phyloP scores from a whole-genome alignment of 2,329 filamentous ascomycete genomes.

The Sclerotinia sclerotiorum region DNA sequence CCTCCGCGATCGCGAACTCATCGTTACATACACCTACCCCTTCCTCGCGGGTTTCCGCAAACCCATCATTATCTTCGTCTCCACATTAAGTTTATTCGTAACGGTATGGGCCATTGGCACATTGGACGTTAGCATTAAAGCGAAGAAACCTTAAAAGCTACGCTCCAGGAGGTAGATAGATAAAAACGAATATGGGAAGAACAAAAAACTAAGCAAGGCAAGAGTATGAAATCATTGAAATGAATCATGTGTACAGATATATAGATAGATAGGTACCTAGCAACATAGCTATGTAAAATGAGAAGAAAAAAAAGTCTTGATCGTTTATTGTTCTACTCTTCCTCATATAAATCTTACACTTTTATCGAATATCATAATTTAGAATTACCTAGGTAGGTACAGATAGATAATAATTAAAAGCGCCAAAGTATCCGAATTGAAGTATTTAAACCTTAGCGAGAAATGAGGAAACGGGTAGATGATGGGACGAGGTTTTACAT shows the following conservation, averaged over 20 bases:
- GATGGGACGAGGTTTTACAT: no score
- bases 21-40: conserved; percentile 87
- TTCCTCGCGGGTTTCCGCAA: conserved; percentile 75
- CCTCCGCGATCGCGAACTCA: conserved; percentile 75
- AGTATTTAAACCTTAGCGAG: no score
- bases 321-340: neutral
- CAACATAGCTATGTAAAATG: conserved; percentile 14
- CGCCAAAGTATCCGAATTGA: no score
- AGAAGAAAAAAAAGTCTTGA: conserved; percentile 9
- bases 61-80: conserved; percentile 76
- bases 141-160: conserved; percentile 26
- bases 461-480: no score
- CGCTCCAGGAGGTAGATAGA: no score
- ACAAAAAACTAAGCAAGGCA: no score
- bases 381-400: no score
- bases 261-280: conserved; percentile 15
- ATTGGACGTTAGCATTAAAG: conserved; percentile 38
- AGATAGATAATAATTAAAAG: no score
- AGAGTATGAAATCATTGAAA: neutral
- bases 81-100: conserved; percentile 71
- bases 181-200: no score
- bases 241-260: conserved; percentile 6
- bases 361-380: no score
- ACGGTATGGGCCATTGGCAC: conserved; percentile 69
- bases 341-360: no score